Conservation (phyloP, 2,329 filamentous ascomycete genomes). For the Teratosphaeria epicoccoides region DNA sequence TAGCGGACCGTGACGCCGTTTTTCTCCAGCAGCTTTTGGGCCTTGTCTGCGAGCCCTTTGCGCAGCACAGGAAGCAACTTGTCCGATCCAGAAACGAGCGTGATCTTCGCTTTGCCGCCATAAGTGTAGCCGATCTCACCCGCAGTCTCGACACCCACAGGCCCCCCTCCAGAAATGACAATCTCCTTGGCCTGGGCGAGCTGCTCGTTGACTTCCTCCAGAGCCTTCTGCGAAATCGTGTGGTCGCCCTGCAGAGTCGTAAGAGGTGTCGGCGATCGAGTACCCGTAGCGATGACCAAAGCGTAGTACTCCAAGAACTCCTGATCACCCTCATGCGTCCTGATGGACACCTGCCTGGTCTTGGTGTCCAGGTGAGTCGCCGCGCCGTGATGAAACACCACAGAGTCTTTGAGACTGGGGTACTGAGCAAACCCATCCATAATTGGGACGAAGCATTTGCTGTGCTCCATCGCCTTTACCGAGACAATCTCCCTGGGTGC, state of each 20-base stretch:
- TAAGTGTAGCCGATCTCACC: slow-evolving; percentile 26
- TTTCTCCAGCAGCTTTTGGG: slow-evolving; percentile 37
- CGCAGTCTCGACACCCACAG: slow-evolving; percentile 29
- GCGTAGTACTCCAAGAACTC: slow-evolving; percentile 40
- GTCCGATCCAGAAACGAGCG: slow-evolving; percentile 32
- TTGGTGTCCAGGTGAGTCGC: slow-evolving; percentile 38
- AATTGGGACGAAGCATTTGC: slow-evolving; percentile 42
- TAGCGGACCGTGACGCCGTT: slow-evolving; percentile 33
- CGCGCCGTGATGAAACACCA: slow-evolving; percentile 39
- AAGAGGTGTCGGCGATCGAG: slow-evolving; percentile 34
- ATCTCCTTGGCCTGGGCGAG: slow-evolving; percentile 27
- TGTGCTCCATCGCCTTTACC: slow-evolving; percentile 35
- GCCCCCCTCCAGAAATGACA: slow-evolving; percentile 28
- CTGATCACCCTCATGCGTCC: slow-evolving; percentile 20
- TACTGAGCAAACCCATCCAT: slow-evolving; percentile 42
- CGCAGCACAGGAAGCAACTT: slow-evolving; percentile 35
- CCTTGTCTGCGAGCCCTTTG: slow-evolving; percentile 29
- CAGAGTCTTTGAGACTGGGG: slow-evolving; percentile 25
- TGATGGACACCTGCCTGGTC: slow-evolving; percentile 35
- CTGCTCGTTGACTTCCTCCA: slow-evolving; percentile 23
- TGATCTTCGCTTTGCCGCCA: slow-evolving; percentile 34
- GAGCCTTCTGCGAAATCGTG: slow-evolving; percentile 20
- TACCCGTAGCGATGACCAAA: slow-evolving; percentile 48
- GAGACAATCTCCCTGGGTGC: slow-evolving; percentile 45
- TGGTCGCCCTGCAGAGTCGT: slow-evolving; percentile 34